These are phyloP conservation scores for Hypoxylon fragiforme DNA, from an alignment of 495 filamentous ascomycete genomes.

Conservation along the genomic window DNA sequence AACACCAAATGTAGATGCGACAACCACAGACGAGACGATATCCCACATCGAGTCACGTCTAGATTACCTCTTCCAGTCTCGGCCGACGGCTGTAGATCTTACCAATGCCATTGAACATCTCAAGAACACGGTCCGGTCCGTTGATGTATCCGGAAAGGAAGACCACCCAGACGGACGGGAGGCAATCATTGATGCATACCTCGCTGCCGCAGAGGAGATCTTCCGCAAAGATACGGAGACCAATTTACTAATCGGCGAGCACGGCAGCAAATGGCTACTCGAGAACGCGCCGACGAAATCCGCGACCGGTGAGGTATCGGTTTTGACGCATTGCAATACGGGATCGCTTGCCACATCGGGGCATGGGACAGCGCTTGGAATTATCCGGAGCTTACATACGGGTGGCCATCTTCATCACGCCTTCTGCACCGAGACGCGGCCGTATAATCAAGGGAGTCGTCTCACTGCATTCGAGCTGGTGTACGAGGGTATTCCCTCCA, in stretches of 20 bases:
- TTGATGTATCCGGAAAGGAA: conserved; percentile 37
- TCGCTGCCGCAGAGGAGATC: conserved; percentile 80
- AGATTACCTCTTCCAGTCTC: conserved; percentile 79
- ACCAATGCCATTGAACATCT: conserved; percentile 85
- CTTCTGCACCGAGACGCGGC: conserved; percentile 95
- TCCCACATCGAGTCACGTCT: conserved; percentile 72
- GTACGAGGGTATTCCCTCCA: conserved; percentile 89
- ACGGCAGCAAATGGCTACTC: conserved; percentile 82
- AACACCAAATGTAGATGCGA: conserved; percentile 21
- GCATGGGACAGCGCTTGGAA: conserved; percentile 92
- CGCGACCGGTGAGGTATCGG: conserved; percentile 57
- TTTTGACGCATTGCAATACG: conserved; percentile 97
- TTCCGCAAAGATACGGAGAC: conserved; percentile 82
- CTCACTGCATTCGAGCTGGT: conserved; percentile 95
- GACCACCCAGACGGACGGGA: conserved; percentile 38
- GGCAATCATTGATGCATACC: conserved; percentile 65
- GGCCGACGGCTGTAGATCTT: conserved; percentile 94
- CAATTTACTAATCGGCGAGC: conserved; percentile 80
- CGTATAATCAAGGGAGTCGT: conserved; percentile 96
- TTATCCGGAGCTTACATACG: conserved; percentile 81
- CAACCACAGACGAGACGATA: conserved; percentile 60
- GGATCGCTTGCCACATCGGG: conserved; percentile 96
- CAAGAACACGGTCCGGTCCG: conserved; percentile 56
- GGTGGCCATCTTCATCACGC: conserved; percentile 69
- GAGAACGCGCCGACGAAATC: conserved; percentile 45